phyloP scores from a whole-genome alignment of 108 stramenopile genomes.

The Cylindrotheca closterium region DNA sequence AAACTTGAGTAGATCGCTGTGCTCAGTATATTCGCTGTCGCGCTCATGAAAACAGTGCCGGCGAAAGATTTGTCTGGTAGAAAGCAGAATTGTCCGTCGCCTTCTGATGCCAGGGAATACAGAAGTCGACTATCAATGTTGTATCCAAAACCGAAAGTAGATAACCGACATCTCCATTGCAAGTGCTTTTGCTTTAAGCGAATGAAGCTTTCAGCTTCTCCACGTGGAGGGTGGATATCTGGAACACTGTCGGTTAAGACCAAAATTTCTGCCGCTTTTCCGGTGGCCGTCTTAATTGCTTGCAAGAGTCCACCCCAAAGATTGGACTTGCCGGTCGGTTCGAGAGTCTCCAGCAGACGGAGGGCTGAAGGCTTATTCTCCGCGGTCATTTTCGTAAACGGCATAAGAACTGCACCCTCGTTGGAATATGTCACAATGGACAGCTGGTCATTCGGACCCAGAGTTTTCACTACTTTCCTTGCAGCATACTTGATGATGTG shows the following conservation, averaged over 20 bases:
- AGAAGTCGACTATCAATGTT: constrained; percentile 25
- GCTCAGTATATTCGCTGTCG: constrained; percentile 2
- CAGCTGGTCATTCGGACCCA: not conserved
- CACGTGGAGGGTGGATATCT: constrained; percentile 39
- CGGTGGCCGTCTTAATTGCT: not conserved
- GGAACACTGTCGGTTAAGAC: constrained; percentile 28
- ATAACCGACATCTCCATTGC: constrained; percentile 10
- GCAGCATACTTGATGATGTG: not conserved
- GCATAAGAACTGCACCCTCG: not conserved
- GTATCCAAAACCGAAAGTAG: constrained; percentile 45
- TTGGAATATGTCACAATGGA: not conserved
- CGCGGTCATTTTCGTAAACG: not conserved
- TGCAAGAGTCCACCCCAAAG: not conserved
- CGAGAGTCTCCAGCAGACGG: not conserved
- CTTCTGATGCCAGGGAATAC: constrained; percentile 12
- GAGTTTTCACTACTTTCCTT: not conserved
- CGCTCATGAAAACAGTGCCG: constrained; percentile 33
- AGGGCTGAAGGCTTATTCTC: not conserved
- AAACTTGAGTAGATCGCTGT: not conserved
- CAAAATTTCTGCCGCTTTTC: not conserved
- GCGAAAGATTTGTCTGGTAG: constrained; percentile 39
- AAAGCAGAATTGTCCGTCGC: constrained; percentile 29
- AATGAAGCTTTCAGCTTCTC: constrained; percentile 29
- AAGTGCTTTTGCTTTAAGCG: constrained; percentile 15
- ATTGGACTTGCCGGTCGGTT: not conserved